Base-by-base conservation (phyloP, 202 grass and related monocot genomes). In the Elaeis oleifera region DNA sequence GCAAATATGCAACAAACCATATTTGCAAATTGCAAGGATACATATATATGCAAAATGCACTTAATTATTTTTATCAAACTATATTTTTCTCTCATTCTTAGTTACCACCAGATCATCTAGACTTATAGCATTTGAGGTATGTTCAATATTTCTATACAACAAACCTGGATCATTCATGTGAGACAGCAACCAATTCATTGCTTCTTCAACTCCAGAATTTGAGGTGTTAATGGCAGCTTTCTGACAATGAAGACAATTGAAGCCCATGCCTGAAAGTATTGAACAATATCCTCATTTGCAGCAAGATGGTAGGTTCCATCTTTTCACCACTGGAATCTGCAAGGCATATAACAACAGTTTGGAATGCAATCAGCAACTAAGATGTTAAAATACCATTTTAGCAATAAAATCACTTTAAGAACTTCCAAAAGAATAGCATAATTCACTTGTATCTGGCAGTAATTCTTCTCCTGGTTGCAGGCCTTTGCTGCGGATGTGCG, bases 121-220 rank as follows among this genome's bases (percentile, higher is more conserved):
- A 36, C 9, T 7, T 36, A 36, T 4, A 36, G 32, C 32, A 36
- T 36, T 36, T 36, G 1, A 9, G 7, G 32, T 36, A 9, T 36
- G 32, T 36, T 36, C 32, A 36, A 36, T 7, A 36, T 36, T 36
- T 36, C 32, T 9, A 8, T 36, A 36, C 32, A 36, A 71, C 49
- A 51, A 71, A 99, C 88, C 94, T 84, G 85, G 80, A 86, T 99
- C 94, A 74, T 89, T 77, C 88, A 84, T 99, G 65, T 92, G 94
- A 11, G 88, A 82, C 5, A 99, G 79, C 25, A 99, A 80, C 94
- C 94, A 99, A 63, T 74, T 89, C 94, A 92, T 92, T 22, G 88
- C 88, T 72, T 92, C 92, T 72, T 97, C 94, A 31, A 97, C 82
- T 25, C 94, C 94, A 32, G 79, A 36, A 72, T 97, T 97, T 14